These are phyloP conservation scores for Erythrobasidium hasegawianum DNA, from an alignment of 1,284 basidiomycete genomes.

Conservation along the genomic window DNA sequence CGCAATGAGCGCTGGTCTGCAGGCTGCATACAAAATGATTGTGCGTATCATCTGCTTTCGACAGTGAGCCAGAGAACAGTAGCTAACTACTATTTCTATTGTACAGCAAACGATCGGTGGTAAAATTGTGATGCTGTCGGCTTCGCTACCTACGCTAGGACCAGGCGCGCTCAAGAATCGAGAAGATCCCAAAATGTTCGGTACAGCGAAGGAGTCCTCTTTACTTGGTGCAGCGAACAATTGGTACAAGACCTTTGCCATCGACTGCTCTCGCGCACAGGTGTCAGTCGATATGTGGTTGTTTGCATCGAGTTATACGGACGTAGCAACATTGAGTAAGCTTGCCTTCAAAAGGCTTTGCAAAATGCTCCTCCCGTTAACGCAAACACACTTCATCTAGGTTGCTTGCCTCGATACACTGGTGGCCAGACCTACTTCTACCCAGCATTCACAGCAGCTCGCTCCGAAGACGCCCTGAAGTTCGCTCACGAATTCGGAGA, in stretches of 20 bases:
- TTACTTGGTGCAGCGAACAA: constrained; percentile 76
- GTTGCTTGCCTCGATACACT: constrained; percentile 92
- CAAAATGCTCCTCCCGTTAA: too few species aligned
- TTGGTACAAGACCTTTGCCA: constrained; percentile 99
- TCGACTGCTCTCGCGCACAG: constrained; percentile 95
- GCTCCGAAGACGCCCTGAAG: constrained; percentile 92
- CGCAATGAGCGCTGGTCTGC: constrained; percentile 90
- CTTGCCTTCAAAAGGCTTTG: too few species aligned
- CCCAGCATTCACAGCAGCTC: constrained; percentile 91
- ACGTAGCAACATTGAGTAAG: constrained; percentile 83
- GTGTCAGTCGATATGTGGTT: constrained; percentile 99
- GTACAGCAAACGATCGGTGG: constrained; percentile 84
- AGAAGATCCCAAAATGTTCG: constrained; percentile 93
- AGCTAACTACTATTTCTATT: too few species aligned
- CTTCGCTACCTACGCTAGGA: constrained; percentile 81
- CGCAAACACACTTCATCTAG: constrained; percentile 53
- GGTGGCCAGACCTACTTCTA: constrained; percentile 98
- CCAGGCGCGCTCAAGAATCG: constrained; percentile 92
- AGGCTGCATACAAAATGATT: constrained; percentile 94
- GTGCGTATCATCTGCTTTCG: constrained; percentile 57
- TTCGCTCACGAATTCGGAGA: constrained; percentile 96
- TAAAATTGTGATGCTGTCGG: constrained; percentile 86
- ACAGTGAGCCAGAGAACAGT: too few species aligned
- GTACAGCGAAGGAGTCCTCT: constrained; percentile 88
- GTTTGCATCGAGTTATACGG: constrained; percentile 87